These are phyloP conservation scores for Populus simonii DNA, from an alignment of 345 rosid genomes.

Conservation along the genomic window DNA sequence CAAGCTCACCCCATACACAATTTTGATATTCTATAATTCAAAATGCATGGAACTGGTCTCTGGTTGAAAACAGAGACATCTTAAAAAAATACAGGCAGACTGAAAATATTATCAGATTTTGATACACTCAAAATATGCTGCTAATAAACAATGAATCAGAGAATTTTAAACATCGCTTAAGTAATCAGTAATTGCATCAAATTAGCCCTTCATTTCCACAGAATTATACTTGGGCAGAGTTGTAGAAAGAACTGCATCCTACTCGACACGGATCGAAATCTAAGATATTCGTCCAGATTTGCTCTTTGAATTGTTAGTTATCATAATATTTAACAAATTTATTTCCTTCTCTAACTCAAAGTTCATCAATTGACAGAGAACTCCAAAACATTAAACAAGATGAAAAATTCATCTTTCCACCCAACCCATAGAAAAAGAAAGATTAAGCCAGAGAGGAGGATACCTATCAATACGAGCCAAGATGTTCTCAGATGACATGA, in stretches of 20 bases:
- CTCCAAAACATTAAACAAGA: background rate
- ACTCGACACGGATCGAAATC: background rate
- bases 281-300: background rate
- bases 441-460: background rate
- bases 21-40: background rate
- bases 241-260: background rate
- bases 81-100: too few relatives aligned
- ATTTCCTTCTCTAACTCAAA: background rate
- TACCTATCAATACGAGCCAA: slow-evolving; percentile 75
- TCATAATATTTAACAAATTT: background rate
- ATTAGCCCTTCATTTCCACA: background rate
- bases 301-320: background rate
- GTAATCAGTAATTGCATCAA: background rate
- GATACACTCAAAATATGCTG: background rate
- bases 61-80: background rate
- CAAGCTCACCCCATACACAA: background rate
- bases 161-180: background rate
- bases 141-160: background rate
- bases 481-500: slow-evolving; percentile 84
- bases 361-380: background rate
- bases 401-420: background rate
- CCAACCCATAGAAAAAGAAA: background rate
- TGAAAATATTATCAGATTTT: too few relatives aligned
- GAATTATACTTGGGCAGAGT: background rate
- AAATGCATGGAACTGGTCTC: background rate